Conservation (phyloP, 768 basidiomycete genomes). For the Tulasnella sp. region DNA sequence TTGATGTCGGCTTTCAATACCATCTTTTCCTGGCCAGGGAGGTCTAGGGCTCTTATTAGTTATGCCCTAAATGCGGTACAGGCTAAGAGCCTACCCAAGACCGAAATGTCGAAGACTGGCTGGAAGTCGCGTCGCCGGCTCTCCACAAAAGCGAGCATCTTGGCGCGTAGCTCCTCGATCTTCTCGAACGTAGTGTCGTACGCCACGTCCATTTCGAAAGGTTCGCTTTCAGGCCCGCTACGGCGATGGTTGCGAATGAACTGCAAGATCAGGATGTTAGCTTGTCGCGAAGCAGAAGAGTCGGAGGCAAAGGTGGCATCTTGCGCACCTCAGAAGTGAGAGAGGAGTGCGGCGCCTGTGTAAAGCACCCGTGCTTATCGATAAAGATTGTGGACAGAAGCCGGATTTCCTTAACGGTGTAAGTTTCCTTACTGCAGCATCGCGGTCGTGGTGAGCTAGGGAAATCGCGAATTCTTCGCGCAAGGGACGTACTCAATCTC, state of each 20-base stretch:
- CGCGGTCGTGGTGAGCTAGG: neutral
- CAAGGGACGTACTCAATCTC: slow-evolving; percentile 46
- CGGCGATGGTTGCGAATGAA: slow-evolving; percentile 73
- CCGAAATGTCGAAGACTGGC: slow-evolving; percentile 71
- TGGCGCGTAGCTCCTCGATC: slow-evolving; percentile 70
- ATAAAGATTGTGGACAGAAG: slow-evolving; percentile 77
- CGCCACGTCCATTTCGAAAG: slow-evolving; percentile 78
- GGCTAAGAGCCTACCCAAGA: slow-evolving; percentile 53
- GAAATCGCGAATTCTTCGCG: neutral
- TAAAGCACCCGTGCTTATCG: slow-evolving; percentile 57
- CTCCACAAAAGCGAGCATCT: slow-evolving; percentile 80
- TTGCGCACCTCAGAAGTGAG: slow-evolving; percentile 56
- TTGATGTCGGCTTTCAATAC: slow-evolving; percentile 78
- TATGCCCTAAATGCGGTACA: neutral
- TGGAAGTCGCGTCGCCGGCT: slow-evolving; percentile 74
- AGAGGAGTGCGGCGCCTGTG: slow-evolving; percentile 73
- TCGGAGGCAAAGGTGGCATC: neutral
- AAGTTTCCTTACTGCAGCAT: slow-evolving; percentile 50
- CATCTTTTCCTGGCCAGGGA: slow-evolving; percentile 80
- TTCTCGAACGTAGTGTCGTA: slow-evolving; percentile 81
- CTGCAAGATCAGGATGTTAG: slow-evolving; percentile 44
- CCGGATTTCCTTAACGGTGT: slow-evolving; percentile 86
- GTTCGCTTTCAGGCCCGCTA: slow-evolving; percentile 78
- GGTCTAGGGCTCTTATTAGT: slow-evolving; percentile 52
- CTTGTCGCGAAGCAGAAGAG: neutral